Percentiles rank a stretch among this genome's conserved stretches.
These are phyloP conservation scores for Phyllosticta citribraziliensis DNA, from an alignment of 2,329 filamentous ascomycete genomes.

Conservation along the genomic window DNA sequence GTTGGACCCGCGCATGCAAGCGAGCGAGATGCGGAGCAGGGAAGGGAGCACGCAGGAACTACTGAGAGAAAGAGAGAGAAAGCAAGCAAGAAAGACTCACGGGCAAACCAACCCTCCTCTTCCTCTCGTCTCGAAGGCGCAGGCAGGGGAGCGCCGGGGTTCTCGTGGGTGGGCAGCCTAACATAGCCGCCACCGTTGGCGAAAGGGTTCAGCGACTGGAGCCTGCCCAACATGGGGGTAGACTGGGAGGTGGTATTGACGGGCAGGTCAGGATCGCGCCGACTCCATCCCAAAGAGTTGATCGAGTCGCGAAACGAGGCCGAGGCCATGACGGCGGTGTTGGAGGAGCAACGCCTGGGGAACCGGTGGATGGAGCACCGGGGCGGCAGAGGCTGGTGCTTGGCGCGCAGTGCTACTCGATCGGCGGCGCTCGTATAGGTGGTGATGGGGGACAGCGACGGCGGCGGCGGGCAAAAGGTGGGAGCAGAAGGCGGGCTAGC, in stretches of 20 bases:
- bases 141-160: slow-evolving; percentile 73
- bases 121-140: slow-evolving; percentile 79
- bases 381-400: slow-evolving; percentile 8
- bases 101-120: slow-evolving; percentile 87
- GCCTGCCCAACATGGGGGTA: slow-evolving; percentile 66
- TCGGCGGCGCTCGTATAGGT: slow-evolving; percentile 7
- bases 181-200: slow-evolving; percentile 80
- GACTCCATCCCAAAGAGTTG: slow-evolving; percentile 89
- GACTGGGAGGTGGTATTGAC: slow-evolving; percentile 62
- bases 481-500: slow-evolving; percentile 5
- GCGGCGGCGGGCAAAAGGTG: slow-evolving; percentile 2
- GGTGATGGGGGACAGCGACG: slow-evolving; percentile 3
- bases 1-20: slow-evolving; percentile 25
- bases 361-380: slow-evolving; percentile 4
- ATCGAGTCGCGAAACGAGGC: slow-evolving; percentile 87
- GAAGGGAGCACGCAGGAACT: slow-evolving; percentile 34
- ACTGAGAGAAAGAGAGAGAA: no score
- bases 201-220: slow-evolving; percentile 85
- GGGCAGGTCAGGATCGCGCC: slow-evolving; percentile 67
- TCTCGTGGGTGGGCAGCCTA: slow-evolving; percentile 75
- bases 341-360: not conserved
- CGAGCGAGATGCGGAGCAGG: slow-evolving; percentile 25
- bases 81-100: slow-evolving; percentile 62
- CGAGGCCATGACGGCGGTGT: slow-evolving; percentile 58
- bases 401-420: slow-evolving; percentile 5